Percentiles rank a stretch among this genome's conserved stretches.
phyloP scores from a whole-genome alignment of 148 eudicot genomes.

The Simmondsia chinensis region DNA sequence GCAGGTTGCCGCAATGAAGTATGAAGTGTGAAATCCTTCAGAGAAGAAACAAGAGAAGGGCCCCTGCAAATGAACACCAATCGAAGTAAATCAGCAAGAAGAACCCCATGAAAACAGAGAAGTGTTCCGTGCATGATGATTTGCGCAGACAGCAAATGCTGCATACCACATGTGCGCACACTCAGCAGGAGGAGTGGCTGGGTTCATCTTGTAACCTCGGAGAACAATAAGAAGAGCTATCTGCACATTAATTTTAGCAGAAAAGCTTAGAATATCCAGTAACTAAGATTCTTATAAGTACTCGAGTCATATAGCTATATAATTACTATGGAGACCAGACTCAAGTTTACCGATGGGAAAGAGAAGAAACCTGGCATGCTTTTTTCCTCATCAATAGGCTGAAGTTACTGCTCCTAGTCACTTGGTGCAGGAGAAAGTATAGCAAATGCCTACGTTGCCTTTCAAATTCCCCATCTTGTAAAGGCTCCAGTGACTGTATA shows the following conservation, averaged over 20 bases:
- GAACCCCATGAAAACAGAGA: too few relatives aligned
- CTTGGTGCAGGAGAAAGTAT: slow-evolving; percentile 94
- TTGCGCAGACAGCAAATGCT: slow-evolving; percentile 1
- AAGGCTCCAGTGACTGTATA: slow-evolving; percentile 85
- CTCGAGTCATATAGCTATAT: slow-evolving; percentile 1
- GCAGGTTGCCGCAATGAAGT: slow-evolving; percentile 87
- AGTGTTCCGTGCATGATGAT: too few relatives aligned
- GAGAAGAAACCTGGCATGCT: slow-evolving; percentile 73
- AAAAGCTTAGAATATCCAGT: slow-evolving; percentile 11
- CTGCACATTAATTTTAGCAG: slow-evolving; percentile 35
- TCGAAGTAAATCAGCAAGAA: slow-evolving; percentile 1
- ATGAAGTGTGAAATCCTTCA: slow-evolving; percentile 75
- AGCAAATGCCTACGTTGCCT: slow-evolving; percentile 82
- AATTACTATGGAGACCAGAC: not conserved
- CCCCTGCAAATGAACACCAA: slow-evolving; percentile 53
- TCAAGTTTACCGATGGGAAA: not conserved
- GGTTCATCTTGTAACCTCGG: slow-evolving; percentile 92
- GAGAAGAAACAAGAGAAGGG: slow-evolving; percentile 80
- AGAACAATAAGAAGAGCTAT: slow-evolving; percentile 80
- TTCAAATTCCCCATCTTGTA: slow-evolving; percentile 97
- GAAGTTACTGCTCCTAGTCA: slow-evolving; percentile 91
- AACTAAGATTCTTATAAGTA: too few relatives aligned
- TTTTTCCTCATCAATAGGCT: slow-evolving; percentile 85
- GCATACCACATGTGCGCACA: slow-evolving; percentile 95
- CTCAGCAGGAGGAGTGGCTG: slow-evolving; percentile 93